Percentiles rank a stretch among this genome's conserved stretches.
These are phyloP conservation scores for Neonectria magnoliae DNA, from an alignment of 2,329 filamentous ascomycete genomes.

Conservation along the genomic window DNA sequence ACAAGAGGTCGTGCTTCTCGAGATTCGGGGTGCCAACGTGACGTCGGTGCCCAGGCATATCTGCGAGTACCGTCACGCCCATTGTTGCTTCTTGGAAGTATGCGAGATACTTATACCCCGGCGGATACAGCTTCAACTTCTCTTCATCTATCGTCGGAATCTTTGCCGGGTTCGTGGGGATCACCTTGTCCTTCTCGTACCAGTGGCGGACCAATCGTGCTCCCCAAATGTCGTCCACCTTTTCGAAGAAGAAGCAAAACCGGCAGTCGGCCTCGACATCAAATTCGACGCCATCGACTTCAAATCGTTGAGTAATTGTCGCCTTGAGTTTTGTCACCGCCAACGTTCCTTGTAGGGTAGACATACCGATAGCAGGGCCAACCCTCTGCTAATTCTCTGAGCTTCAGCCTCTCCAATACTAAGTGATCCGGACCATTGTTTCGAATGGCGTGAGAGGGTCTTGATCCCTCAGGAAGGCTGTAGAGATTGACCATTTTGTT, in stretches of 20 bases:
- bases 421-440: too few relatives aligned
- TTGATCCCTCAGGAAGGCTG: too few relatives aligned
- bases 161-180: conserved; percentile 53
- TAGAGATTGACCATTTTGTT: too few relatives aligned
- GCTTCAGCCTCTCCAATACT: too few relatives aligned
- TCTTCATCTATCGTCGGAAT: conserved; percentile 53
- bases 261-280: conserved; percentile 59
- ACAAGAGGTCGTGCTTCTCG: conserved; percentile 57
- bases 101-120: conserved; percentile 56
- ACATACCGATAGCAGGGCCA: too few relatives aligned
- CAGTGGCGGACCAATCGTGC: conserved; percentile 58
- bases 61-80: conserved; percentile 54
- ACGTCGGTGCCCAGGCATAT: conserved; percentile 57
- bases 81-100: conserved; percentile 58
- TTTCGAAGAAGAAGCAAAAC: conserved; percentile 58
- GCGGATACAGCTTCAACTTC: conserved; percentile 52
- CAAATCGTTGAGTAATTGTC: conserved; percentile 60
- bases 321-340: conserved; percentile 56
- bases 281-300: conserved; percentile 52
- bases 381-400: too few relatives aligned
- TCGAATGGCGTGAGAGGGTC: too few relatives aligned
- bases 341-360: too few relatives aligned
- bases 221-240: conserved; percentile 51
- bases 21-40: conserved; percentile 36
- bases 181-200: conserved; percentile 64